These are phyloP conservation scores for Dicorynia guianensis DNA, from an alignment of 306 rosid genomes.

Conservation along the genomic window DNA sequence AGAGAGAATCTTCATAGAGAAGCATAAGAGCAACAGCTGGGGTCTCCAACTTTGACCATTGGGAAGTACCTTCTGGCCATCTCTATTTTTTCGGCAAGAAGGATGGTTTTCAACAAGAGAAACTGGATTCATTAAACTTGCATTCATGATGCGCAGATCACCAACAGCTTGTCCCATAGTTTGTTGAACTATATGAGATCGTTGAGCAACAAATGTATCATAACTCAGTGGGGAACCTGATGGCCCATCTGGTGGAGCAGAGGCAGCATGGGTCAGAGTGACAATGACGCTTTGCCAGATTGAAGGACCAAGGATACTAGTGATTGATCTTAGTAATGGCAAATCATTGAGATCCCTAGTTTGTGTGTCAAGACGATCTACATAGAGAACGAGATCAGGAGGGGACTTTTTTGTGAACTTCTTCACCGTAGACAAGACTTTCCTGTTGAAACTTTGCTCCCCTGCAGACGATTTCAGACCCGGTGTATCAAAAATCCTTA, in stretches of 20 bases:
- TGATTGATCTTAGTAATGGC: conserved; percentile 74
- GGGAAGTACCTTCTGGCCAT: conserved; percentile 95
- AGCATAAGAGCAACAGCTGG: conserved; percentile 78
- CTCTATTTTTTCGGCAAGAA: conserved; percentile 92
- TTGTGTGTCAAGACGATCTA: conserved; percentile 91
- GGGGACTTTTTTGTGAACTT: conserved; percentile 77
- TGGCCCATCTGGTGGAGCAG: conserved; percentile 99
- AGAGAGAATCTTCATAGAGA: conserved; percentile 86
- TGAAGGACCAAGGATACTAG: conserved; percentile 72
- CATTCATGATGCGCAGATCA: conserved; percentile 84
- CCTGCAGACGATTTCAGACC: conserved; percentile 85
- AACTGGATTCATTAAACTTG: conserved; percentile 84
- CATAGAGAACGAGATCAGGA: conserved; percentile 89
- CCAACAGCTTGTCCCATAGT: conserved; percentile 96
- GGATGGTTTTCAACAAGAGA: conserved; percentile 96
- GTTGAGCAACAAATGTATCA: conserved; percentile 92
- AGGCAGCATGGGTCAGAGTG: conserved; percentile 88
- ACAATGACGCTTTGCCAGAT: conserved; percentile 85
- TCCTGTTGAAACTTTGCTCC: conserved; percentile 74
- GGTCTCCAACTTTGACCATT: conserved; percentile 97
- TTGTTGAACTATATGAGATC: conserved; percentile 93
- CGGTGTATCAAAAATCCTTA: conserved; percentile 84
- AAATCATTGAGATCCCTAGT: conserved; percentile 91
- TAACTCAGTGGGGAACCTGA: conserved; percentile 87
- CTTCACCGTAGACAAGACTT: conserved; percentile 73